Percentiles rank a stretch among this genome's conserved stretches.
phyloP scores from a whole-genome alignment of 140 eudicot genomes.

The Erigeron philadelphicus region DNA sequence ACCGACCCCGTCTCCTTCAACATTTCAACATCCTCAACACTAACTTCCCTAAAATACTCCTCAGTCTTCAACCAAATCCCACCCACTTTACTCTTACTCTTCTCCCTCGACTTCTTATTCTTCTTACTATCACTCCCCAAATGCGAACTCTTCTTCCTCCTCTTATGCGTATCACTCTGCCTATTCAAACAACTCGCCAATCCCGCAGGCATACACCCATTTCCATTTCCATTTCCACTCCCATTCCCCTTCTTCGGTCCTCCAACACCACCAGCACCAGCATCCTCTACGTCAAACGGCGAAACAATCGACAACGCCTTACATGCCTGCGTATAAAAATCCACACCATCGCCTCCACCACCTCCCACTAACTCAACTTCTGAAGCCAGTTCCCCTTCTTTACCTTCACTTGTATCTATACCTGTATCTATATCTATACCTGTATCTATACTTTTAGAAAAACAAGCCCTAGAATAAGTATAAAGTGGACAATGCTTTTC shows the following conservation, averaged over 20 bases:
- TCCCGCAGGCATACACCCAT: neutral
- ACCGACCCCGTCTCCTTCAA: slow-evolving; percentile 31
- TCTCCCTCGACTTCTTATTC: slow-evolving; percentile 37
- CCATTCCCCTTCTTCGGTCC: slow-evolving; percentile 12
- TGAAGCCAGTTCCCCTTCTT: too few species aligned
- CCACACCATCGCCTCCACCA: slow-evolving; percentile 23
- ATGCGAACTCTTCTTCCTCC: slow-evolving; percentile 66
- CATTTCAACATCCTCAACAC: slow-evolving; percentile 57
- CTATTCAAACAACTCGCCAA: slow-evolving; percentile 49
- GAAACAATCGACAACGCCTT: slow-evolving; percentile 63
- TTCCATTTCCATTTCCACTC: neutral
- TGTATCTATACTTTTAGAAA: too few species aligned
- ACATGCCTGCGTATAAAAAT: slow-evolving; percentile 72
- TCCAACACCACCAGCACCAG: too few species aligned
- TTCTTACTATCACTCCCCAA: slow-evolving; percentile 45
- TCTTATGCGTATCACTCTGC: slow-evolving; percentile 54
- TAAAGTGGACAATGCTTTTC: too few species aligned
- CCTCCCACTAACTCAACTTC: neutral
- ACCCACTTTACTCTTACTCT: slow-evolving; percentile 29
- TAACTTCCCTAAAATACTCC: slow-evolving; percentile 78
- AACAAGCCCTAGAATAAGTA: too few species aligned
- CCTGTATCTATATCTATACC: too few species aligned
- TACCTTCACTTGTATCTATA: too few species aligned
- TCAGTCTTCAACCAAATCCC: slow-evolving; percentile 72
- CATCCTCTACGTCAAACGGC: slow-evolving; percentile 71